Evolutionary conservation across 2,329 filamentous ascomycete species (phyloP).

Genomic region (Fusarium decemcellulare): DNA sequence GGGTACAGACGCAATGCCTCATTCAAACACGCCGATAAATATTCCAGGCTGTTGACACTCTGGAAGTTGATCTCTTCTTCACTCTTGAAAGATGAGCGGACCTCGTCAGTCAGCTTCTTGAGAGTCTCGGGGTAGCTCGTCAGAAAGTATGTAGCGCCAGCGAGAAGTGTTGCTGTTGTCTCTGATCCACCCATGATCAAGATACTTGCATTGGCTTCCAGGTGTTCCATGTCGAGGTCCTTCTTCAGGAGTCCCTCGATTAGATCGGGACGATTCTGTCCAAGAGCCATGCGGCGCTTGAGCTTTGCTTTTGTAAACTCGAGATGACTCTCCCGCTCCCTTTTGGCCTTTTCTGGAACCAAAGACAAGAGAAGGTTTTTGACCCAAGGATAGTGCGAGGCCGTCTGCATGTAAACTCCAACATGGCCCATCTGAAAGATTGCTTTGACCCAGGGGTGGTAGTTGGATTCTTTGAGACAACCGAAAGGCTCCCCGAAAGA

Average conservation of each 20-base stretch:
- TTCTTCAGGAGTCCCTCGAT: background rate
- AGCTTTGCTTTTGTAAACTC: background rate
- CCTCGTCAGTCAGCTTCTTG: conserved; percentile 53
- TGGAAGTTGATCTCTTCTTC: conserved; percentile 28
- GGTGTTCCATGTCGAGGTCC: background rate
- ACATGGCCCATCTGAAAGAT: background rate
- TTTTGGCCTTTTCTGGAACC: no score
- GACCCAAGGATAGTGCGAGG: background rate
- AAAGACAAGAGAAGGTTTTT: background rate
- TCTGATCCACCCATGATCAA: conserved; percentile 50
- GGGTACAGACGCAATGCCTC: conserved; percentile 28
- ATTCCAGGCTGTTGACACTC: conserved; percentile 21
- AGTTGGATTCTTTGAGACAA: conserved; percentile 33
- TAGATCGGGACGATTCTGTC: background rate
- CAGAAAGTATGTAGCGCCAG: conserved; percentile 47
- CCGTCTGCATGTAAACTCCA: background rate
- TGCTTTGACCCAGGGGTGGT: conserved; percentile 43
- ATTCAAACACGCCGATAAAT: conserved; percentile 17
- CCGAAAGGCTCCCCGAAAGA: conserved; percentile 47
- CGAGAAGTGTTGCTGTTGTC: conserved; percentile 50
- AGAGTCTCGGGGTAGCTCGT: conserved; percentile 47
- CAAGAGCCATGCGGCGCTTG: background rate
- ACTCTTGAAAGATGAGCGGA: conserved; percentile 23
- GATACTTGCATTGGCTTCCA: conserved; percentile 7
- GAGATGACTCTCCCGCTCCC: background rate